Percentiles rank a stretch among this genome's conserved stretches.
Conservation (phyloP, 441 rosid genomes). For the Corymbia citriodora region DNA sequence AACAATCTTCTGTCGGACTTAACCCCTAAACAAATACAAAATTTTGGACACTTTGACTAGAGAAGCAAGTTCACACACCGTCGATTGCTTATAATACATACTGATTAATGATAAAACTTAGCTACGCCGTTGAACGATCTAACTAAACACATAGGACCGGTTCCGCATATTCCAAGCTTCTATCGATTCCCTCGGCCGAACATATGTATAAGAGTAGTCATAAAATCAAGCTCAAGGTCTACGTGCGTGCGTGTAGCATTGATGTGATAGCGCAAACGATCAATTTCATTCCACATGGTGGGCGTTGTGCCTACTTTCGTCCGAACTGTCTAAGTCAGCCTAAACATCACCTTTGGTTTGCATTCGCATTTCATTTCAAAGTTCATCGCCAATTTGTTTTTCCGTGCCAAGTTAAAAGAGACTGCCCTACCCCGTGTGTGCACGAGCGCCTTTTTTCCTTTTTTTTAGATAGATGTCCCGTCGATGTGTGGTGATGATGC, state of each 20-base stretch:
- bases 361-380: background rate
- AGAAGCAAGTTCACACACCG: background rate
- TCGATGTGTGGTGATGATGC: background rate
- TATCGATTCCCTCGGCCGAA: background rate
- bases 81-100: background rate
- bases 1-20: background rate
- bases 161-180: background rate
- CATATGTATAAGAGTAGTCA: background rate
- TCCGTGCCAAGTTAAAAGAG: background rate
- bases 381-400: background rate
- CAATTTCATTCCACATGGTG: background rate
- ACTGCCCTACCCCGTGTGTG: background rate
- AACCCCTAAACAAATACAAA: background rate
- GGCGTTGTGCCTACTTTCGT: background rate
- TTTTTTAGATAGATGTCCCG: background rate
- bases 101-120: background rate
- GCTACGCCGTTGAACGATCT: background rate
- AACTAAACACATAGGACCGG: background rate
- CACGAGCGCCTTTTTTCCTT: background rate
- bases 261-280: background rate
- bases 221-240: background rate
- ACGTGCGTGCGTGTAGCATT: background rate
- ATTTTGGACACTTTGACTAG: background rate
- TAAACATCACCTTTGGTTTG: background rate
- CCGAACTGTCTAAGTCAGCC: background rate